Conservation (phyloP, 176 grass and related monocot genomes). For the Oryza nivara region DNA sequence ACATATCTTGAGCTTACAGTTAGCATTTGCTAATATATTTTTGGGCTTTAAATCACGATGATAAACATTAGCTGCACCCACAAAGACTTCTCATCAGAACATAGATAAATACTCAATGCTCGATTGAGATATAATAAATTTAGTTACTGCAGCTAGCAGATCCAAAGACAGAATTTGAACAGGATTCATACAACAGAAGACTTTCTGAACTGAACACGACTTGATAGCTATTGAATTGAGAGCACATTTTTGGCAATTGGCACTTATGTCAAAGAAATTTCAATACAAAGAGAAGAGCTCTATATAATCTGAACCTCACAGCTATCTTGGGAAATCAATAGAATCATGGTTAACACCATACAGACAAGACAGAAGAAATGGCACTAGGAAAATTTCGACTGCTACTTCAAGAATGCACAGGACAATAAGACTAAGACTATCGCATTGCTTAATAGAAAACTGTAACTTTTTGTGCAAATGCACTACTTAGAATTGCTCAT, state of each 20-base stretch:
- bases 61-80: slow-evolving; percentile 92
- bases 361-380: slow-evolving; percentile 10
- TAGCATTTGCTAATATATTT: slow-evolving; percentile 98
- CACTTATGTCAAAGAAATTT: background rate
- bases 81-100: slow-evolving; percentile 32
- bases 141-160: slow-evolving; percentile 28
- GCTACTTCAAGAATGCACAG: background rate
- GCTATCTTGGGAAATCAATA: background rate
- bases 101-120: background rate
- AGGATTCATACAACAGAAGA: slow-evolving; percentile 5
- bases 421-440: slow-evolving; percentile 2
- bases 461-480: slow-evolving; percentile 14
- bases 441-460: slow-evolving; percentile 13
- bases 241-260: background rate
- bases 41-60: slow-evolving; percentile 98
- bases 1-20: slow-evolving; percentile 99
- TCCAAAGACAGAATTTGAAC: background rate
- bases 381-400: background rate
- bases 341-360: background rate
- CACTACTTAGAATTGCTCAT: slow-evolving; percentile 20
- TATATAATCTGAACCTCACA: slow-evolving; percentile 12
- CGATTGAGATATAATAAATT: slow-evolving; percentile 9
- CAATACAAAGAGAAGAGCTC: background rate
- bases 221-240: background rate
- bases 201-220: background rate